Evolutionary conservation across 2,329 filamentous ascomycete species (phyloP), one percentile per base, ranked within the genome.

Genomic region (Nemania bipapillata): DNA sequence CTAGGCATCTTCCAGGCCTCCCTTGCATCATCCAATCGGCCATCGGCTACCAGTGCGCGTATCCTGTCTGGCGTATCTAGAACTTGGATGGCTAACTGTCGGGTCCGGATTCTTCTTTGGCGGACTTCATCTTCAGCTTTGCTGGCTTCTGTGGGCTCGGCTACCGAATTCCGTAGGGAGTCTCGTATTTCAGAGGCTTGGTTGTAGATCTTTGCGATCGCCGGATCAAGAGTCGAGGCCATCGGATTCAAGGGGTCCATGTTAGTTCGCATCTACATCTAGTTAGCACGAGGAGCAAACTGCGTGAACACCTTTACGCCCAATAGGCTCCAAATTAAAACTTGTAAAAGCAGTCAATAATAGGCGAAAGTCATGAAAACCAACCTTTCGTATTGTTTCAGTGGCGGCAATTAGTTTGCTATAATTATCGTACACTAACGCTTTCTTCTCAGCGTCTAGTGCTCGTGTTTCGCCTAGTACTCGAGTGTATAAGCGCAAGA

Each of bases 391-490:
- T 76, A 99, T 99, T 2, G 95, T 98, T 80, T 97, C 95, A 11
- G 96, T 97, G 0, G 96, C 96, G n/a, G 91, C 89, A 73, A 99
- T 97, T 73, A 99, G 83, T 82, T 98, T 98, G 74, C 92, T 96
- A 80, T 98, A 99, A 79, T 99, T 99, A 79, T 99, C 95, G 80
- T 99, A 99, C 4, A 99, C 96, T 70, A 99, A 83, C 1, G 95
- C 94, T 82, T 99, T 99, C 80, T 96, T 92, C 85, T 99, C 96
- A 26, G 95, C 95, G 77, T 98, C 96, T 20, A 99, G 85, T 1
- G 93, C 94, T 42, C 94, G 84, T 55, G 97, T 95, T 81, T 98
- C 95, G 73, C 89, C 87, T 73, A 95, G 81, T 9, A 95, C 84
- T 24, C 88, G 86, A 54, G 91, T 89, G 78, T 96, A 94, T 1